Base-by-base conservation (phyloP, 805 yeast species). In the Priceomyces carsonii region DNA sequence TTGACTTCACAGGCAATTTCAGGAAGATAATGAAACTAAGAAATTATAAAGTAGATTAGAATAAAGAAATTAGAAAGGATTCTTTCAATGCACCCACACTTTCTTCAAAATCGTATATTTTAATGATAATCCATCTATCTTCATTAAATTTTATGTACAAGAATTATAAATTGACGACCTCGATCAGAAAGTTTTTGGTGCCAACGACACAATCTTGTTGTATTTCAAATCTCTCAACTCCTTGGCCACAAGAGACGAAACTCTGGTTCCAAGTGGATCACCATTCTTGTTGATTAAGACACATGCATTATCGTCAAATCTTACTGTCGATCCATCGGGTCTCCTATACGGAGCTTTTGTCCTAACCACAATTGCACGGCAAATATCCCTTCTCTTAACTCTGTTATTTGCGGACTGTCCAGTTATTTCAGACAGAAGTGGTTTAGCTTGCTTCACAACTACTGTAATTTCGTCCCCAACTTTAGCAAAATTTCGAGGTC, bases 261-360 rank as follows among this genome's bases (percentile, higher is more conserved):
- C 86, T 75, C 98, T 85, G 17, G 96, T 85, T 12, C 98, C 99
- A 33, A 93, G 73, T 7, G 97, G 96, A 55, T 93, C 99, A 18
- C 86, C 84, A 53, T 82, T 85, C 64, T 91, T 91, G 68, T 93
- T 90, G 43, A 91, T 78, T 53, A 93, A 73, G 21, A 93, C 98
- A 67, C 98, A 90, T 1, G 99, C 99, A 60, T 91, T 93, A 63
- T 93, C 99, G 58, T 90, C 96, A 58, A 93, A 93, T 48, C 85
- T 71, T 18, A 93, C 75, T 15, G 79, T 79, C 2, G 95, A 75
- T 3, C 99, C 99, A 58, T 93, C 98, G 3, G 82, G 74, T 57
- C 99, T 79, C 51, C 74, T 73, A 43, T 77, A 77, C 4, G 76
- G 75, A 45, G 88, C 88, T 64, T 82, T 89, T 1, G 97, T 88